Base-by-base conservation (phyloP, 208 protist genomes). In the Lotmaria passim region DNA sequence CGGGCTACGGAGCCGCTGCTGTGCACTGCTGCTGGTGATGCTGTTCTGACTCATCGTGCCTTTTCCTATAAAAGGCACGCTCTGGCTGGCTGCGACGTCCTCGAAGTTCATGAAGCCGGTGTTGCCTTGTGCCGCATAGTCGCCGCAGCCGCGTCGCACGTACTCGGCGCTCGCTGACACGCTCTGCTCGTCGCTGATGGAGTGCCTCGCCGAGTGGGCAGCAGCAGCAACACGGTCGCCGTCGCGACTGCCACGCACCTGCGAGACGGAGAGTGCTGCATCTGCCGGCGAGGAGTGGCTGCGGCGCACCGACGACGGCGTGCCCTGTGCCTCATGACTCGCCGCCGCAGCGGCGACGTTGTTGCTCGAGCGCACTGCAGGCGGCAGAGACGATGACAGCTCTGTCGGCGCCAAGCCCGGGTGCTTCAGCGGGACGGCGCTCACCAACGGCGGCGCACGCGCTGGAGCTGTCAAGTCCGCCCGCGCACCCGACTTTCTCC, bases 101-200 rank as follows among this genome's bases (percentile, higher is more conserved):
- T 82, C 70, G 30, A 82, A 51, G 62, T 82, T 78, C 71, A 82
- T 73, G 38, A 78, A 78, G 12, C 61, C 39, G 12, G 77, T 78
- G 10, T 47, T 63, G 34, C 69, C 61, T 33, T 58, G 59, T 17
- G 21, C 60, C 1, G 50, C 41, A 10, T 28, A 66, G 44, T 47
- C 30, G 38, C 51, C 66, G 47, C n/a, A 36, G 26, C 77, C 72
- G 19, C 77, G 70, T 39, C 65, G 72, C 55, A 75, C 72, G 71
- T 82, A 82, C 28, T 44, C 62, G 41, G 63, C 21, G 47, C 57
- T 77, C 12, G 53, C 31, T 26, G 71, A 77, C 17, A 61, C 36
- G 62, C 71, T 77, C 28, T 51, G 48, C 39, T 60, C 48, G 28
- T 60, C 38, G 19, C 17, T 38, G 51, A 44, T 26, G 38, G 51